A percentile compares a stretch with the other conserved stretches of the same genome.
phyloP scores from a whole-genome alignment of 2,329 filamentous ascomycete genomes.

The Fusarium albidum region DNA sequence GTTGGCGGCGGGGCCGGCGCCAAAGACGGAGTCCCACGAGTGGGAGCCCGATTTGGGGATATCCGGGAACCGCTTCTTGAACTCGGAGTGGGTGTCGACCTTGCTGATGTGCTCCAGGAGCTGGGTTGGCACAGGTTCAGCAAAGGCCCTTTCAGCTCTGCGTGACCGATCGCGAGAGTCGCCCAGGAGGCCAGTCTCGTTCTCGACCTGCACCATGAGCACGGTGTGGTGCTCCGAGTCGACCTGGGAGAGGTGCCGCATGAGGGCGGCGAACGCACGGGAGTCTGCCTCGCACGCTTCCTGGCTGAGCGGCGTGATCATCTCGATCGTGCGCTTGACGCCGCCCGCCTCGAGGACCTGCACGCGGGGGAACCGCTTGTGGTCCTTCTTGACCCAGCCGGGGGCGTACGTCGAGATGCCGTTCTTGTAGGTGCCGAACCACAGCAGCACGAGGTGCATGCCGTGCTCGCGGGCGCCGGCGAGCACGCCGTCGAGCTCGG shows the following conservation, averaged over 20 bases:
- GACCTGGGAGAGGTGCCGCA: slow-evolving; percentile 48
- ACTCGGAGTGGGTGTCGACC: slow-evolving; percentile 39
- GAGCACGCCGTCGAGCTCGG: slow-evolving; percentile 46
- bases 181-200: slow-evolving; percentile 60
- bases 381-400: slow-evolving; percentile 46
- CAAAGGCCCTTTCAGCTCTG: slow-evolving; percentile 52
- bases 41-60: slow-evolving; percentile 34
- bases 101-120: slow-evolving; percentile 39
- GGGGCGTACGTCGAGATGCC: slow-evolving; percentile 48
- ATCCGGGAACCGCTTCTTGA: slow-evolving; percentile 40
- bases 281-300: slow-evolving; percentile 44
- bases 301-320: slow-evolving; percentile 43
- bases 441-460: slow-evolving; percentile 48
- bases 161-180: slow-evolving; percentile 58
- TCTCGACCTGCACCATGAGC: slow-evolving; percentile 66
- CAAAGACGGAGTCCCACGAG: slow-evolving; percentile 47
- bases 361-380: slow-evolving; percentile 46
- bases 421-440: slow-evolving; percentile 52
- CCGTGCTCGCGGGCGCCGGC: slow-evolving; percentile 42
- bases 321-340: slow-evolving; percentile 43
- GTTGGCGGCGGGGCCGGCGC: slow-evolving; percentile 39
- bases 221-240: slow-evolving; percentile 58
- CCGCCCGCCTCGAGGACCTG: slow-evolving; percentile 45
- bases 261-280: slow-evolving; percentile 43
- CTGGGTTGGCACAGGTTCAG: slow-evolving; percentile 40